Percentiles rank a stretch among this genome's conserved stretches.
Conservation (phyloP, 2,329 filamentous ascomycete genomes). For the Phyllosticta citribraziliensis region DNA sequence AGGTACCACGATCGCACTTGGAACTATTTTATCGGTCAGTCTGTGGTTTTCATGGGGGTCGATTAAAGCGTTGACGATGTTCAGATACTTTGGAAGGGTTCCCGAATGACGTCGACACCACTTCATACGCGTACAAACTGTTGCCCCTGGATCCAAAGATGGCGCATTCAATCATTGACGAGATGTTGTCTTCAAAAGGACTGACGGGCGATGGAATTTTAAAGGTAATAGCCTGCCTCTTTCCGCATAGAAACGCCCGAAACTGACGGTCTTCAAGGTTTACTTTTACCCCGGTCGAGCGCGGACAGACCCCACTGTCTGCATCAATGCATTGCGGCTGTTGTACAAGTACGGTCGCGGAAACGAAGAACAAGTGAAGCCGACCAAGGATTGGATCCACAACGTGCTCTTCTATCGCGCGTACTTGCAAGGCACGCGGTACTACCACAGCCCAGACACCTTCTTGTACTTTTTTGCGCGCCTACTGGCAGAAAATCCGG, state of each 20-base stretch:
- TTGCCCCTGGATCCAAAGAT: slow-evolving; percentile 13
- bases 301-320: slow-evolving; percentile 22
- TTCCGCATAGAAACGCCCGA: background rate
- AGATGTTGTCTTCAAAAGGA: background rate
- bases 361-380: slow-evolving; percentile 13
- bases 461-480: slow-evolving; percentile 24
- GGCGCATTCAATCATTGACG: slow-evolving; percentile 4
- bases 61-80: background rate
- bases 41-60: slow-evolving; percentile 2
- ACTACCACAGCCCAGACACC: slow-evolving; percentile 23
- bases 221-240: background rate
- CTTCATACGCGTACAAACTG: slow-evolving; percentile 20
- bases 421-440: slow-evolving; percentile 24
- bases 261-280: slow-evolving; percentile 13
- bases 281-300: slow-evolving; percentile 22
- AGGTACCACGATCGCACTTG: slow-evolving; percentile 12
- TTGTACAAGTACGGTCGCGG: slow-evolving; percentile 24
- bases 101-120: slow-evolving; percentile 28
- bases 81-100: slow-evolving; percentile 12
- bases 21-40: slow-evolving; percentile 20
- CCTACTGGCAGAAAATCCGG: slow-evolving; percentile 16
- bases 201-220: background rate
- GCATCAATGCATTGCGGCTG: slow-evolving; percentile 23
- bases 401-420: slow-evolving; percentile 16
- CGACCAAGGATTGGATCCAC: slow-evolving; percentile 19